phyloP scores from a whole-genome alignment of 2,329 filamentous ascomycete genomes.

The Plenodomus biglobosus region DNA sequence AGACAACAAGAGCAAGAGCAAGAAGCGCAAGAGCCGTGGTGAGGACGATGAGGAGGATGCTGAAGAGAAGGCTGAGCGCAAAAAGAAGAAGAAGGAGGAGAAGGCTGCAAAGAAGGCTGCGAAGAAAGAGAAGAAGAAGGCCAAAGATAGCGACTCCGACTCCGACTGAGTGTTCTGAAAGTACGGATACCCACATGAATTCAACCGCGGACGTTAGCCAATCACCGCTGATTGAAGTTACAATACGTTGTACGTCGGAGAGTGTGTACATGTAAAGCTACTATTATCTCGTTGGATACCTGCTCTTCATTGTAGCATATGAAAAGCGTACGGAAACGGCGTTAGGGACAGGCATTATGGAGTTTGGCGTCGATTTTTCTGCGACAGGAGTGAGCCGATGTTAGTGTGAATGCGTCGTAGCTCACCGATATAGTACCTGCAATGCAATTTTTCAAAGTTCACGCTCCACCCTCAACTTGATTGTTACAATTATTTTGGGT shows the following conservation, averaged over 20 bases:
- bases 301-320: slow-evolving; percentile 41
- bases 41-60: slow-evolving; percentile 50
- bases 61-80: slow-evolving; percentile 53
- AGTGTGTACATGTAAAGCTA: slow-evolving; percentile 26
- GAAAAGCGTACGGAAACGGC: slow-evolving; percentile 37
- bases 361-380: slow-evolving; percentile 37
- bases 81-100: slow-evolving; percentile 76
- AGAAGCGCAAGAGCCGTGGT: slow-evolving; percentile 53
- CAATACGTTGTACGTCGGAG: slow-evolving; percentile 16
- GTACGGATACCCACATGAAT: slow-evolving; percentile 3
- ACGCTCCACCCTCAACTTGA: slow-evolving; percentile 6
- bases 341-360: slow-evolving; percentile 36
- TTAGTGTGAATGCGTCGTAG: slow-evolving; percentile 22
- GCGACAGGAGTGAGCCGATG: slow-evolving; percentile 29
- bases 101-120: slow-evolving; percentile 36
- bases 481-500: not conserved
- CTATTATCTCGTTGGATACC: slow-evolving; percentile 28
- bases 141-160: slow-evolving; percentile 35
- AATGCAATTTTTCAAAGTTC: slow-evolving; percentile 24
- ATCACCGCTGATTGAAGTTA: slow-evolving; percentile 16
- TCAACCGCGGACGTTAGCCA: slow-evolving; percentile 15
- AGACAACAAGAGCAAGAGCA: slow-evolving; percentile 32
- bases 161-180: slow-evolving; percentile 27
- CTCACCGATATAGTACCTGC: slow-evolving; percentile 21
- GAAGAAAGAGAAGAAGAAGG: slow-evolving; percentile 39